Evolutionary conservation across 177 flowering plant genomes (phyloP).

Genomic region (Vitis hybrid): DNA sequence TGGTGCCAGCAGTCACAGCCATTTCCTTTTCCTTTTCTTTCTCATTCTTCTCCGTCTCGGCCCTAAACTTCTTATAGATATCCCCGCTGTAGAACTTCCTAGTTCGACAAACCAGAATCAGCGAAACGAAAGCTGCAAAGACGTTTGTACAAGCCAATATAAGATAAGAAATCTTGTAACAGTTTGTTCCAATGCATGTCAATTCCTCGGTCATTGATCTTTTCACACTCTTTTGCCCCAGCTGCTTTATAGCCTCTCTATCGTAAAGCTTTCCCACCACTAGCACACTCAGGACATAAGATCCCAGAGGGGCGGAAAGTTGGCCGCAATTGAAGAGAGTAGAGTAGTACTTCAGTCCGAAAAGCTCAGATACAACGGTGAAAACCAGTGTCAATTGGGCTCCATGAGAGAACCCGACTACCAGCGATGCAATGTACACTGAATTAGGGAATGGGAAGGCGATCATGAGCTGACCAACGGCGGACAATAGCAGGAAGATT

Average conservation of each 20-base stretch:
- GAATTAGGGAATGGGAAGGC: slow-evolving; percentile 7
- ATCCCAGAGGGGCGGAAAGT: slow-evolving; percentile 13
- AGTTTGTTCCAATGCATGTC: slow-evolving; percentile 11
- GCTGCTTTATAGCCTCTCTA: too few relatives aligned
- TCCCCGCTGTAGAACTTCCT: neutral
- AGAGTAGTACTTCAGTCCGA: too few relatives aligned
- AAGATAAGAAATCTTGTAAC: slow-evolving; percentile 4
- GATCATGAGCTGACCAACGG: slow-evolving; percentile 10
- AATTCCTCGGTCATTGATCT: slow-evolving; percentile 7
- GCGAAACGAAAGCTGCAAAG: slow-evolving; percentile 11
- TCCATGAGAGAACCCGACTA: too few relatives aligned
- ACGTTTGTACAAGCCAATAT: slow-evolving; percentile 3
- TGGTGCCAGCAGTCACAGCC: too few relatives aligned
- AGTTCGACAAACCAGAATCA: slow-evolving; percentile 13
- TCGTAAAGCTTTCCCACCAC: too few relatives aligned
- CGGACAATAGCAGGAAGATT: neutral
- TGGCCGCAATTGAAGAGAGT: slow-evolving; percentile 4
- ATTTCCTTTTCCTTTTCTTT: too few relatives aligned
- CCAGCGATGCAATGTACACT: too few relatives aligned
- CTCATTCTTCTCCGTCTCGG: neutral
- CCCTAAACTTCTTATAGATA: slow-evolving; percentile 13
- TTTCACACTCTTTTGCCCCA: neutral
- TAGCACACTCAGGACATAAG: neutral
- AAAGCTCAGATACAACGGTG: slow-evolving; percentile 9
- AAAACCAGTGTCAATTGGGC: slow-evolving; percentile 3